Conservation (phyloP, 805 yeast species). For the Candida incommunis region DNA sequence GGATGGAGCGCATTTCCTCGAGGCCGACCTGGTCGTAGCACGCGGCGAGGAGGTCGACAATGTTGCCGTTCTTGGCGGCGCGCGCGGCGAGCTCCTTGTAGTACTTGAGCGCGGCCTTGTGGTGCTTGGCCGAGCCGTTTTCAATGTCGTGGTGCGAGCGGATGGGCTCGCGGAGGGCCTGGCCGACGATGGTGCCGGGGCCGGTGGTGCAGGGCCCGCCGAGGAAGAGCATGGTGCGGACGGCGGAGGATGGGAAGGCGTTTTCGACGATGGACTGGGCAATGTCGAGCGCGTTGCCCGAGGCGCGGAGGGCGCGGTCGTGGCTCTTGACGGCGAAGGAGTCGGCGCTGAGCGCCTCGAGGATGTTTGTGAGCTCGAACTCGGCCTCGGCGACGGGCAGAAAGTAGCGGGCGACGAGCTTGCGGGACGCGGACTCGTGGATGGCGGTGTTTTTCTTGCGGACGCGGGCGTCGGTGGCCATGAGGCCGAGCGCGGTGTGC, state of each 20-base stretch:
- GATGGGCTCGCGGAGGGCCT: slow-evolving; percentile 76
- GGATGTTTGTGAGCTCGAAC: slow-evolving; percentile 54
- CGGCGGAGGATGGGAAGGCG: slow-evolving; percentile 62
- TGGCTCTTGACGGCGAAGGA: slow-evolving; percentile 67
- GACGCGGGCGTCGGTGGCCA: slow-evolving; percentile 12
- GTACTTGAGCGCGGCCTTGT: slow-evolving; percentile 67
- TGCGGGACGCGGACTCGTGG: slow-evolving; percentile 7
- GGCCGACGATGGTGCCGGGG: slow-evolving; percentile 79
- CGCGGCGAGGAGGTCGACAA: slow-evolving; percentile 84
- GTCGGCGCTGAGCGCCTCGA: slow-evolving; percentile 57
- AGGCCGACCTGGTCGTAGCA: slow-evolving; percentile 94
- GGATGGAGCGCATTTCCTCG: slow-evolving; percentile 76
- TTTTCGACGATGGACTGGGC: slow-evolving; percentile 67
- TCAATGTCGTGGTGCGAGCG: slow-evolving; percentile 90
- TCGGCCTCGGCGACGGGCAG: slow-evolving; percentile 61
- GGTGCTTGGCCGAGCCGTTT: slow-evolving; percentile 73
- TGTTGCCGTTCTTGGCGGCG: slow-evolving; percentile 59
- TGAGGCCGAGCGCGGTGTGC: slow-evolving; percentile 45
- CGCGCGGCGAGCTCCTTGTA: slow-evolving; percentile 61
- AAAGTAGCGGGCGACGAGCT: slow-evolving; percentile 35
- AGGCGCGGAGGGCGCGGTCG: slow-evolving; percentile 61
- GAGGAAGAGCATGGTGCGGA: slow-evolving; percentile 68
- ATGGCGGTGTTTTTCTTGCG: not conserved
- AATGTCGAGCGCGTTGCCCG: slow-evolving; percentile 75
- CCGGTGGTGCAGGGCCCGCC: slow-evolving; percentile 83